Conservation (phyloP, 805 yeast species). For the Torulaspora gathmanii region DNA sequence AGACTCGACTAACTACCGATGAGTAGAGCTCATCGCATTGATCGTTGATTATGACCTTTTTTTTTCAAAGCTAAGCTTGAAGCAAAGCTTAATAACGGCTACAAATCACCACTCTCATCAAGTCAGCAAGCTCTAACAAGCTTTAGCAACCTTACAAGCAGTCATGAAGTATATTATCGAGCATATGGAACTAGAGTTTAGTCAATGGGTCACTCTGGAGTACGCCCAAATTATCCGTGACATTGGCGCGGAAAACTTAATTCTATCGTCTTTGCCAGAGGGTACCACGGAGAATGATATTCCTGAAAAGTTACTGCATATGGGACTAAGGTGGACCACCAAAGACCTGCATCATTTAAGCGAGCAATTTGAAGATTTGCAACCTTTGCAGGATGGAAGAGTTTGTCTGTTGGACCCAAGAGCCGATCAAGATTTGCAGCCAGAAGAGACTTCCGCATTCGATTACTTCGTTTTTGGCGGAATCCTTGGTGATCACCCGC, state of each 20-base stretch:
- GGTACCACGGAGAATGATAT: constrained; percentile 57
- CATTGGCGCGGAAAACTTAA: constrained; percentile 70
- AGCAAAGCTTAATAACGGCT: neutral
- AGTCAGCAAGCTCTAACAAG: neutral
- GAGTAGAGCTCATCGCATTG: neutral
- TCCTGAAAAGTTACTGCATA: constrained; percentile 52
- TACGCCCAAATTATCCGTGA: constrained; percentile 78
- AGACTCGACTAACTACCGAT: neutral
- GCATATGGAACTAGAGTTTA: constrained; percentile 96
- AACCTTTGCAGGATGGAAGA: constrained; percentile 41
- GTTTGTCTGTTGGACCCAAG: constrained; percentile 89
- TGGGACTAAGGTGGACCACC: constrained; percentile 79
- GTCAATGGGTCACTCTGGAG: constrained; percentile 91
- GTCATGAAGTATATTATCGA: constrained; percentile 86
- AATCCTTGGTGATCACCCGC: constrained; percentile 88
- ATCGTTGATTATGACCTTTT: neutral
- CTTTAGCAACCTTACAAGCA: neutral
- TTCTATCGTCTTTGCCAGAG: constrained; percentile 70
- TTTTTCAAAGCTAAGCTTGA: neutral
- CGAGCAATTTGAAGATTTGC: constrained; percentile 40
- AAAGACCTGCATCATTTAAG: constrained; percentile 54
- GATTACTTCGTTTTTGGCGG: constrained; percentile 96
- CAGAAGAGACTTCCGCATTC: constrained; percentile 59
- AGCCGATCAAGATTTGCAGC: constrained; percentile 67
- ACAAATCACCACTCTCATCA: neutral